phyloP scores from a whole-genome alignment of 1,284 basidiomycete species.

The Marasmius tenuissimus region DNA sequence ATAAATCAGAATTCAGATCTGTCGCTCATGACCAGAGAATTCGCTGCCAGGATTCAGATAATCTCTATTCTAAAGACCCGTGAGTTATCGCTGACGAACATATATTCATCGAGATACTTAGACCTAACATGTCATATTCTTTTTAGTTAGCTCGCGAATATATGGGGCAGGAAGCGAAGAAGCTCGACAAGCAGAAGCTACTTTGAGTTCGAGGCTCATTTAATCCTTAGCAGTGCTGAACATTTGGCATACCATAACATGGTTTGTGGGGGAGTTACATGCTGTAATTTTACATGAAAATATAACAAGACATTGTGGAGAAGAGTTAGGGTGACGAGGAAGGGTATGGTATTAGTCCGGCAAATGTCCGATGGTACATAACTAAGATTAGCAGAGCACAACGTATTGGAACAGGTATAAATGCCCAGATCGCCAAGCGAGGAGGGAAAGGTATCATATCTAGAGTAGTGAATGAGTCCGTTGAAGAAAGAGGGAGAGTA shows the following conservation, averaged over 20 bases:
- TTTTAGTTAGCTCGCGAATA: slow-evolving; percentile 44
- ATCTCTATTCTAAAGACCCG: slow-evolving; percentile 49
- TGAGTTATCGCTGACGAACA: slow-evolving; percentile 23
- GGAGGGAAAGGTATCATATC: neutral
- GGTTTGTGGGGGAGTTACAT: neutral
- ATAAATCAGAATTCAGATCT: slow-evolving; percentile 47
- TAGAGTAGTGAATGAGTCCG: neutral
- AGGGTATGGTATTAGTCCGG: neutral
- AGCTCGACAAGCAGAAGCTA: slow-evolving; percentile 44
- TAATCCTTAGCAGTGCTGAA: slow-evolving; percentile 13
- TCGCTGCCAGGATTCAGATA: slow-evolving; percentile 49
- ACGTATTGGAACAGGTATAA: neutral
- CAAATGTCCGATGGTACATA: neutral
- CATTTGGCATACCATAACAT: neutral
- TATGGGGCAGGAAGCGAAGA: slow-evolving; percentile 47
- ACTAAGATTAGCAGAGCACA: neutral
- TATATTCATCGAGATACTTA: slow-evolving; percentile 13
- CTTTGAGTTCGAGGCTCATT: slow-evolving; percentile 51
- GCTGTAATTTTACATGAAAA: slow-evolving; percentile 3
- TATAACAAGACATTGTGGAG: neutral
- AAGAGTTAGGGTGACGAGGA: neutral
- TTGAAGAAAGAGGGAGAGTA: too few species aligned
- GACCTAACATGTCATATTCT: slow-evolving; percentile 9
- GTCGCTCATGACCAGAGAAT: slow-evolving; percentile 47
- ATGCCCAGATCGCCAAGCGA: neutral